These are phyloP conservation scores for Hibiscus syriacus DNA, from an alignment of 345 rosid genomes.

Conservation along the genomic window DNA sequence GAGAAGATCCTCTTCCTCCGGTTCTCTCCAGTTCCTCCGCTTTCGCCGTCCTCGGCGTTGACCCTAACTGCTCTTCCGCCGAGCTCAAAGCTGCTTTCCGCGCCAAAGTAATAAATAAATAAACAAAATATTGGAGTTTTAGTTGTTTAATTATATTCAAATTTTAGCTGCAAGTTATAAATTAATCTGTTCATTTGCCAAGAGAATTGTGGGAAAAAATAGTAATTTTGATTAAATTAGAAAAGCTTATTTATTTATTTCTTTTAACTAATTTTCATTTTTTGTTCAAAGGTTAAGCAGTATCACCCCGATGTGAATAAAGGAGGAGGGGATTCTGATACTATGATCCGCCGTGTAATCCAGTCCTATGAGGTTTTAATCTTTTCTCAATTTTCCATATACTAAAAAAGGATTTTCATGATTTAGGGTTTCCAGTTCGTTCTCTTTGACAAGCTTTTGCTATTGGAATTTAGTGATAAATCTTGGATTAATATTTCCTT, in stretches of 20 bases:
- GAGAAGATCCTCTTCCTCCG: conserved; percentile 22
- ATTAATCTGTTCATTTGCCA: neutral
- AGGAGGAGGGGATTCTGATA: conserved; percentile 37
- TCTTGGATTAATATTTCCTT: conserved; percentile 15
- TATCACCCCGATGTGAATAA: conserved; percentile 76
- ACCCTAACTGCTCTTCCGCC: conserved; percentile 48
- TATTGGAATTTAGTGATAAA: conserved; percentile 1
- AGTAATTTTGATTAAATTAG: no score
- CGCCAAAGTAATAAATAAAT: conserved; percentile 54
- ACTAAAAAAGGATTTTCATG: neutral
- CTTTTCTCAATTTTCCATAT: conserved; percentile 17
- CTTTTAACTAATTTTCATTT: neutral
- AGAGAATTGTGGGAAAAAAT: neutral
- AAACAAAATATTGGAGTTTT: neutral
- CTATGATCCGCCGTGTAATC: conserved; percentile 64
- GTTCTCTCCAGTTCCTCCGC: conserved; percentile 52
- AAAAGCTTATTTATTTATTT: neutral
- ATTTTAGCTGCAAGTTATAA: neutral
- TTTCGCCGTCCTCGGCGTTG: conserved; percentile 65
- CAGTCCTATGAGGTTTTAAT: conserved; percentile 79
- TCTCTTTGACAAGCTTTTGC: neutral
- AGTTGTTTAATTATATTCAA: neutral
- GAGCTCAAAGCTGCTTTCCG: conserved; percentile 89
- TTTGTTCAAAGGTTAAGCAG: conserved; percentile 62
- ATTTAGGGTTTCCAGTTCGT: neutral